phyloP scores from a whole-genome alignment of 495 filamentous ascomycete genomes.

The Clohesyomyces aquaticus region DNA sequence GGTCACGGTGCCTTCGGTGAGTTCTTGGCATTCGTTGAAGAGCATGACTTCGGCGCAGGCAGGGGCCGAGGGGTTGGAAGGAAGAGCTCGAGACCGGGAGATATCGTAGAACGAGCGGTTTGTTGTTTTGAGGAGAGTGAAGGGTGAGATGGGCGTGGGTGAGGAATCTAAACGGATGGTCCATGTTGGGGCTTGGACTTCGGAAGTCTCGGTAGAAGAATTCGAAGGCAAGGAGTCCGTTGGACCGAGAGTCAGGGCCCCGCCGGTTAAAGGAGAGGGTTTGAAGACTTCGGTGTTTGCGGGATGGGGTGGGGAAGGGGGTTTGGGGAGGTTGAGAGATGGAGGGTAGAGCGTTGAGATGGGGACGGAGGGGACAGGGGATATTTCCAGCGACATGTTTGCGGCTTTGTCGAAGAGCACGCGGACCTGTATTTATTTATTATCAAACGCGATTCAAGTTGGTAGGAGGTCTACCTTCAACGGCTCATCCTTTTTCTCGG shows the following conservation, averaged over 20 bases:
- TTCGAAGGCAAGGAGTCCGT: conserved; percentile 23
- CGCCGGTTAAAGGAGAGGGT: conserved; percentile 39
- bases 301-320: conserved; percentile 40
- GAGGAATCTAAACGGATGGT: conserved; percentile 39
- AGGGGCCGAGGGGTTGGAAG: conserved; percentile 16
- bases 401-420: conserved; percentile 36
- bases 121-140: conserved; percentile 47
- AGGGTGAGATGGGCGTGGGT: conserved; percentile 33
- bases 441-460: not conserved
- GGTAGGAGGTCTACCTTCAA: conserved; percentile 31
- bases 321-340: conserved; percentile 52
- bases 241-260: conserved; percentile 36
- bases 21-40: conserved; percentile 64
- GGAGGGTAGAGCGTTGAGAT: conserved; percentile 60
- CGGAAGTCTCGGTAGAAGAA: not conserved
- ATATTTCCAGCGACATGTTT: conserved; percentile 47
- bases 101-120: conserved; percentile 41
- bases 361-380: conserved; percentile 54
- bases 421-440: conserved; percentile 39
- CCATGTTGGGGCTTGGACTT: conserved; percentile 32
- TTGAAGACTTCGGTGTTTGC: conserved; percentile 21
- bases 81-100: conserved; percentile 46
- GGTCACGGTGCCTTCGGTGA: conserved; percentile 87
- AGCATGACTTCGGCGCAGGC: conserved; percentile 70
- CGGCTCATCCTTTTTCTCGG: conserved; percentile 30